Conservation (phyloP, 179 eudicot species). For the Heliamphora pulchella region DNA sequence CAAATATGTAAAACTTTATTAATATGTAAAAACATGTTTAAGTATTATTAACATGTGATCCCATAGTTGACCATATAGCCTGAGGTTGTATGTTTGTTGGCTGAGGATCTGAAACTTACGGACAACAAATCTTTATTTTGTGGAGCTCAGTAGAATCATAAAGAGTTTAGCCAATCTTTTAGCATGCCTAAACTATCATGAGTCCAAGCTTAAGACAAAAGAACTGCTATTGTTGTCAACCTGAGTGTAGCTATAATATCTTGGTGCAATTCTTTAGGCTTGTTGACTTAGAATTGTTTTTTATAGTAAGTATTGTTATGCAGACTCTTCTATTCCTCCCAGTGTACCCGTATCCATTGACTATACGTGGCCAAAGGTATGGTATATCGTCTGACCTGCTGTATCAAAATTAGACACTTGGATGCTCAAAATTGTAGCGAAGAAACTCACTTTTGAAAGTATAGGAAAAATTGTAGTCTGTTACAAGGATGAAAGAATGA, state of each 20-base stretch:
- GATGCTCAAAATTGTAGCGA: not conserved
- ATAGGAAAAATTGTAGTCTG: too few species aligned
- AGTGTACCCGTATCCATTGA: too few species aligned
- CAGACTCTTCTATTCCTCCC: too few species aligned
- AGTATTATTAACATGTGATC: not conserved
- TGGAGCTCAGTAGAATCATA: not conserved
- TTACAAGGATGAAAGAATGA: too few species aligned
- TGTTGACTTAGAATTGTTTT: not conserved
- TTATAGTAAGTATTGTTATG: too few species aligned
- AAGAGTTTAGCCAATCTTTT: not conserved
- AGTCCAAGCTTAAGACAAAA: not conserved
- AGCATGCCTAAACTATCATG: not conserved
- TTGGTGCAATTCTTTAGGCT: not conserved
- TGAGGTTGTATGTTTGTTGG: not conserved
- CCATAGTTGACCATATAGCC: not conserved
- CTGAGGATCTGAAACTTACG: not conserved
- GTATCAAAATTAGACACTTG: not conserved
- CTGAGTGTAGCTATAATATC: not conserved
- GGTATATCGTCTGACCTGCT: not conserved
- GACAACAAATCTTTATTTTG: not conserved
- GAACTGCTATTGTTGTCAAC: not conserved
- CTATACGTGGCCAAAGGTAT: not conserved
- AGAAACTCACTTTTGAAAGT: too few species aligned
- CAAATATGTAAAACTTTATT: too few species aligned
- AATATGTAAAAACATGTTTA: too few species aligned